phyloP scores from a whole-genome alignment of 805 yeast genomes.

The Lachancea dasiensis region DNA sequence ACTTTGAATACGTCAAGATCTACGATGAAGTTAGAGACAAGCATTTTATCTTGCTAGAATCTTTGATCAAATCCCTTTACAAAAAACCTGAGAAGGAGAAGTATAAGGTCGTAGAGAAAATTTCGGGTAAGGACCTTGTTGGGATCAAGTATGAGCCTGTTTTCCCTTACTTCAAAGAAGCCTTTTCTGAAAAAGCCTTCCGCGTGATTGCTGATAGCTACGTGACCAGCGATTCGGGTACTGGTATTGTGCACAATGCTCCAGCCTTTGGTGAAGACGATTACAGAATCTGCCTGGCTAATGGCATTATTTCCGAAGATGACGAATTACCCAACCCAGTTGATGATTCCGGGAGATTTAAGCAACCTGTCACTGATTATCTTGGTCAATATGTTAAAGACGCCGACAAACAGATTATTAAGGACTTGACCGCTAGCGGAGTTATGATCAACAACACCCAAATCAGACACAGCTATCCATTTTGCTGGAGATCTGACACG shows the following conservation, averaged over 20 bases:
- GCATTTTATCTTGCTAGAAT: conserved; percentile 78
- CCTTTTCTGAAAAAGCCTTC: conserved; percentile 73
- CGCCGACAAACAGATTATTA: conserved; percentile 89
- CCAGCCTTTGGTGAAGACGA: conserved; percentile 99
- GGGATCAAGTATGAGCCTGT: conserved; percentile 80
- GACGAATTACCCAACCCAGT: conserved; percentile 86
- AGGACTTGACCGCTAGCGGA: conserved; percentile 71
- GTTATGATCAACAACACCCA: conserved; percentile 71
- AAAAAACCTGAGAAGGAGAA: conserved; percentile 92
- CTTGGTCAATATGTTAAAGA: conserved; percentile 87
- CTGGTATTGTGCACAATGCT: conserved; percentile 97
- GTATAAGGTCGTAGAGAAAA: conserved; percentile 71
- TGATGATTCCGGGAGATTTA: conserved; percentile 87
- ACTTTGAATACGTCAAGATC: conserved; percentile 86
- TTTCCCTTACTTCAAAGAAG: conserved; percentile 72
- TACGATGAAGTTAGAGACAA: conserved; percentile 80
- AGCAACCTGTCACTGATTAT: conserved; percentile 65
- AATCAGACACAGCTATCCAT: conserved; percentile 93
- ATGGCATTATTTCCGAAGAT: conserved; percentile 68
- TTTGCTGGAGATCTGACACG: conserved; percentile 99
- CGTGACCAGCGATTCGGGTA: conserved; percentile 93
- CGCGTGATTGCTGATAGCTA: conserved; percentile 75
- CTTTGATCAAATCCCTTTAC: conserved; percentile 75
- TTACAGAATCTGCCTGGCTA: conserved; percentile 71
- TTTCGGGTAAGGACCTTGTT: conserved; percentile 72